phyloP scores from a whole-genome alignment of 2,329 filamentous ascomycete species.

The Cladosporium oxysporum region DNA sequence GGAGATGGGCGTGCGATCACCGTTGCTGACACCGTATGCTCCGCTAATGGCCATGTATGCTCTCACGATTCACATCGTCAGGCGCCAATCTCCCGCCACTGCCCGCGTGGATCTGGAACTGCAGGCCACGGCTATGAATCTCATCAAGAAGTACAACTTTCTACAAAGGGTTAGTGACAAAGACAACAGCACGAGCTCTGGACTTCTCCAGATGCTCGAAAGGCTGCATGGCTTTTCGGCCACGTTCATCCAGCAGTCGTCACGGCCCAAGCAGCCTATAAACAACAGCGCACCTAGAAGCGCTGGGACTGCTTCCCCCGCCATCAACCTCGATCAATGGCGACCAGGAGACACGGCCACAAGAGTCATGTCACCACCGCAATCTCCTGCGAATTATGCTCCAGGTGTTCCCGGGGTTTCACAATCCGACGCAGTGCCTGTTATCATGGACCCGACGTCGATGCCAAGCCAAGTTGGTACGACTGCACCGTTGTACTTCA shows the following conservation, averaged over 20 bases:
- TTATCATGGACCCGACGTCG: neutral
- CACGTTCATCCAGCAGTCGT: neutral
- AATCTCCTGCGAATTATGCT: neutral
- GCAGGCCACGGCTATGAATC: conserved; percentile 11
- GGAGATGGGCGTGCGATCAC: conserved; percentile 3
- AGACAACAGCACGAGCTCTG: neutral
- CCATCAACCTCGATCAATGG: neutral
- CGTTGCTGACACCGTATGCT: neutral
- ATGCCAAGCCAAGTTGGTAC: neutral
- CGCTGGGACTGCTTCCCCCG: neutral
- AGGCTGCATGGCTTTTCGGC: conserved; percentile 4
- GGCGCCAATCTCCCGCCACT: conserved; percentile 11
- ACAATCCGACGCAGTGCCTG: neutral
- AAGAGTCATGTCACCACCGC: conserved; percentile 5
- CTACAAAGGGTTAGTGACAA: neutral
- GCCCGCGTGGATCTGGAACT: conserved; percentile 8
- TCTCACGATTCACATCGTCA: conserved; percentile 4
- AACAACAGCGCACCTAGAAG: neutral
- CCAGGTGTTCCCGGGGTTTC: neutral
- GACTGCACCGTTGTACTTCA: neutral
- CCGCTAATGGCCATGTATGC: conserved; percentile 15
- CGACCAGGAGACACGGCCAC: neutral
- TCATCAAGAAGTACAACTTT: conserved; percentile 1
- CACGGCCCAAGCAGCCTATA: neutral
- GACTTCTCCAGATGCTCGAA: conserved; percentile 7